A percentile compares a stretch with the other conserved stretches of the same genome.
Evolutionary conservation across 2,329 filamentous ascomycete genomes (phyloP).

Genomic region (Cercospora sp.): DNA sequence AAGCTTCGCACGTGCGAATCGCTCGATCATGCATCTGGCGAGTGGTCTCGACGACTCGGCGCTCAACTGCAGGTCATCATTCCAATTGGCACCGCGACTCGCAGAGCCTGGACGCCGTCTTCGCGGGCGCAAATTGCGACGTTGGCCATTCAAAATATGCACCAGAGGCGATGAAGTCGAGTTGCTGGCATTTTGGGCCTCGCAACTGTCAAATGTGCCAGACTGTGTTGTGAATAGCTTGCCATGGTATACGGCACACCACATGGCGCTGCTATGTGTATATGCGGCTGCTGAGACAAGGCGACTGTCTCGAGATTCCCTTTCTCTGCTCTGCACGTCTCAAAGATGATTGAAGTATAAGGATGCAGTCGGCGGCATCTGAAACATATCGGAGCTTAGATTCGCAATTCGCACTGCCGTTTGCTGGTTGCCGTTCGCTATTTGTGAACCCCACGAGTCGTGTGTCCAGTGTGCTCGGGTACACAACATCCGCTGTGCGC

Average conservation of each 20-base stretch:
- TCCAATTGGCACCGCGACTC: neutral
- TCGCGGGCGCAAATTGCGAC: neutral
- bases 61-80: neutral
- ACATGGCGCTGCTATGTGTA: neutral
- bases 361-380: neutral
- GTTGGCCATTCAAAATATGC: neutral
- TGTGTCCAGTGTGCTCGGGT: neutral
- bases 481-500: neutral
- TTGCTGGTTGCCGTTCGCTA: neutral
- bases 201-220: neutral
- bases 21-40: neutral
- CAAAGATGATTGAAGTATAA: too few species aligned
- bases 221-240: neutral
- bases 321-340: too few species aligned
- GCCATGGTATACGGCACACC: neutral
- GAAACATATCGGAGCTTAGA: neutral
- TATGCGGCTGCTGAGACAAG: neutral
- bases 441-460: neutral
- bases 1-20: conserved; percentile 3
- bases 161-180: neutral
- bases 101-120: neutral
- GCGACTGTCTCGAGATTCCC: neutral
- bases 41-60: neutral
- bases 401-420: neutral
- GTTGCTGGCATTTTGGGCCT: neutral